Conservation (phyloP, 2,329 filamentous ascomycete genomes). For the Cercospora sp. region DNA sequence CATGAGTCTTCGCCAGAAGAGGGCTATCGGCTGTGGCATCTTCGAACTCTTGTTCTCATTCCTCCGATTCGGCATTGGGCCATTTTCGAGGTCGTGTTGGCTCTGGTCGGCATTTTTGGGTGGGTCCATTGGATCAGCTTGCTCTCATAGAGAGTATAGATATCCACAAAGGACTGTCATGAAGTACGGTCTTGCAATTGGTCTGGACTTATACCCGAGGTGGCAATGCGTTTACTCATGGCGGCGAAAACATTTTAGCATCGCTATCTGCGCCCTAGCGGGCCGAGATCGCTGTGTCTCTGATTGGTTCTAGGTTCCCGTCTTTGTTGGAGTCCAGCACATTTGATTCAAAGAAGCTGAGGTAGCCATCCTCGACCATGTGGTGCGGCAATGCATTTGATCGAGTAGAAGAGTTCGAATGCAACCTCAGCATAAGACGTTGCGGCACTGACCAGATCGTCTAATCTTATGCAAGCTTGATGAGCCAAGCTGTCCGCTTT, state of each 20-base stretch:
- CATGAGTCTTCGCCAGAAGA: constrained; percentile 11
- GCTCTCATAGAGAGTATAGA: background rate
- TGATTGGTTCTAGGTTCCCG: background rate
- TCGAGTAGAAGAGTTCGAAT: background rate
- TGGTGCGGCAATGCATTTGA: background rate
- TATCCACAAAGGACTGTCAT: background rate
- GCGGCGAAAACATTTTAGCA: background rate
- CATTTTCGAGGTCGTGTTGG: background rate
- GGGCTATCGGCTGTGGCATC: background rate
- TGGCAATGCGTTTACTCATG: background rate
- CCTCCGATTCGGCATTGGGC: background rate
- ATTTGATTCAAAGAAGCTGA: background rate
- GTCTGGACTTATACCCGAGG: background rate
- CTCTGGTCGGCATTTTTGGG: background rate
- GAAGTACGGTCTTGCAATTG: background rate
- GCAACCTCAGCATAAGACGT: background rate
- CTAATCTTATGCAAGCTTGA: background rate
- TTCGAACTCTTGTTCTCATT: background rate
- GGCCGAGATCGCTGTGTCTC: background rate
- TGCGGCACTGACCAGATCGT: background rate
- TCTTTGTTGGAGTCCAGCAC: background rate
- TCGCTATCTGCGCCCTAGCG: background rate
- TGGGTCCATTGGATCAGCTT: background rate
- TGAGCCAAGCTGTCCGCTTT: background rate
- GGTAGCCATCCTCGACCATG: background rate